phyloP scores from a whole-genome alignment of 306 rosid species.

The Gastrolobium villosum region DNA sequence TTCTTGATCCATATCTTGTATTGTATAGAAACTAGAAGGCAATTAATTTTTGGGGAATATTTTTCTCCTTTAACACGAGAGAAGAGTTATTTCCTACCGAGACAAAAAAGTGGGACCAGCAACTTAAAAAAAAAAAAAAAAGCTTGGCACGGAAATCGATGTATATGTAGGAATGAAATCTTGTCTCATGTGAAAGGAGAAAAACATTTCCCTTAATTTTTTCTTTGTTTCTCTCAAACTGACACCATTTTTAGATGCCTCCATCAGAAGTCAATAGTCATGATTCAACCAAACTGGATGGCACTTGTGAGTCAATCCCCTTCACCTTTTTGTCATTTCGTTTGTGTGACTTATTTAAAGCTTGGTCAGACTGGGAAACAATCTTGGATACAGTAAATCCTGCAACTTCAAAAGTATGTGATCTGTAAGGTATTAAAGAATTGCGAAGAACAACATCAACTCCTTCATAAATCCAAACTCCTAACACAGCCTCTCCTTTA shows the following conservation, averaged over 20 bases:
- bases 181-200: no score
- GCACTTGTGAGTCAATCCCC: constrained; percentile 44
- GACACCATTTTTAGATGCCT: constrained; percentile 37
- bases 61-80: no score
- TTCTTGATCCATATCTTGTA: constrained; percentile 14
- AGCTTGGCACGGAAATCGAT: no score
- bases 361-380: constrained; percentile 81
- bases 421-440: constrained; percentile 76
- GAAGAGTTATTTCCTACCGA: no score
- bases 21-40: constrained; percentile 27
- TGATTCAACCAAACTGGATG: constrained; percentile 39
- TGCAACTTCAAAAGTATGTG: constrained; percentile 72
- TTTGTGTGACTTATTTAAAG: constrained; percentile 55
- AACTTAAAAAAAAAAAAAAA: no score
- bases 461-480: constrained; percentile 94
- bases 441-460: constrained; percentile 75
- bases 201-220: no score
- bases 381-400: constrained; percentile 90
- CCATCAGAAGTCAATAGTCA: constrained; percentile 28
- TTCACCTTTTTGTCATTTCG: constrained; percentile 58
- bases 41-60: not conserved
- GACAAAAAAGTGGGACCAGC: no score
- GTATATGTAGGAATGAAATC: no score
- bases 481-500: constrained; percentile 79
- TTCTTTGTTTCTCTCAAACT: not conserved